Base-by-base conservation (phyloP, 2,329 filamentous ascomycete species). In the Aureobasidium namibiae region DNA sequence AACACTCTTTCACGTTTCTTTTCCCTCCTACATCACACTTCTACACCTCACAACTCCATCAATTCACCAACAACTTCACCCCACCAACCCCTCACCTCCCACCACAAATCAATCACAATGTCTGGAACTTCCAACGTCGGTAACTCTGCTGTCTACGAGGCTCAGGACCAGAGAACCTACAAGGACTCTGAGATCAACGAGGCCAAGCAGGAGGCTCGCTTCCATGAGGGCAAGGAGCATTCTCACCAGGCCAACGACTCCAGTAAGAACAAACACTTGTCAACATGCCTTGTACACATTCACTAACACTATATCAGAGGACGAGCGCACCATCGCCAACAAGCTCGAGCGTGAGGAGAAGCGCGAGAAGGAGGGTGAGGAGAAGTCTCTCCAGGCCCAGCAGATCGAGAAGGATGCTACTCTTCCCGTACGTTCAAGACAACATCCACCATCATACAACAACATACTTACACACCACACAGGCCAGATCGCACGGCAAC, bases 261-360 rank as follows among this genome's bases (percentile, higher is more conserved):
- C 52, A 92, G 88, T 91, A 80, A 62, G 80, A 68, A 53, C 14
- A 16, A 13, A 18, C 24, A 21, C 23, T 9, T 5, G 26, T 24
- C 11, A 4, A 18, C n/a, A 18, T 23, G 18, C 23, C 23, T 11
- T 38, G 48, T 24, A 46, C 49, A 45, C 18, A 23, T 16, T 11
- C 18, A 41, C 61, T 63, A 48, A 60, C 50, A 41, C 42, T n/a
- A 42, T n/a, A 18, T 11, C 63, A 84, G 85, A 90, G 81, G 86
- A 90, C 66, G 76, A 88, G 72, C 80, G 86, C 68, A 78, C 84
- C 44, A 88, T 90, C 56, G 83, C 83, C 71, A 90, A 90, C 78
- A 85, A 84, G 67, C 76, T 89, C 29, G 86, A 78, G 24, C 81
- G 82, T 18, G 86, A 86, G 68, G 78, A 81, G 72, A 80, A 79